phyloP scores from a whole-genome alignment of 108 stramenopile species.

The Bacterosira constricta region DNA sequence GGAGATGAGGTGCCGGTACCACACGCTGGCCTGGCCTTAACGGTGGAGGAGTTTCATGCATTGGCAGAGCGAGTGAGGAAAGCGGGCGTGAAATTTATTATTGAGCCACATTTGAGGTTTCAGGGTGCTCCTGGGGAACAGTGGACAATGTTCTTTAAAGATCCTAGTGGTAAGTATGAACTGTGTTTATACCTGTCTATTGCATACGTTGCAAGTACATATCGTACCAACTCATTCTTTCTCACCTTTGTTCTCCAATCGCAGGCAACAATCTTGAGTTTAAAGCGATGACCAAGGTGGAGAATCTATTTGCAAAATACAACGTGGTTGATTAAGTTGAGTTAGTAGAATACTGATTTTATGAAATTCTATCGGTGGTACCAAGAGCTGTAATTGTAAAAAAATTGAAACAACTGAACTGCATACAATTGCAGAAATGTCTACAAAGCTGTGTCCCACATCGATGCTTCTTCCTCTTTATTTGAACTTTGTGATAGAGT shows the following conservation, averaged over 20 bases:
- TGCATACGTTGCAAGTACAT: neutral
- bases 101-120: conserved; percentile 95
- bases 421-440: too few species aligned
- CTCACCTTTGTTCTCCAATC: conserved; percentile 61
- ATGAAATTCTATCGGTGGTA: too few species aligned
- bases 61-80: conserved; percentile 79
- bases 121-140: conserved; percentile 95
- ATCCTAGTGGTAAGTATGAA: conserved; percentile 10
- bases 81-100: conserved; percentile 84
- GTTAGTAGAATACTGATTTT: neutral
- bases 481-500: too few species aligned
- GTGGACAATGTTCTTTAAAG: conserved; percentile 97
- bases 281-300: conserved; percentile 95
- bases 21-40: conserved; percentile 93
- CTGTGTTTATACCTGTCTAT: neutral
- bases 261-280: conserved; percentile 98
- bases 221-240: conserved; percentile 42
- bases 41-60: conserved; percentile 86
- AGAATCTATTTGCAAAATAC: conserved; percentile 97
- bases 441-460: too few species aligned
- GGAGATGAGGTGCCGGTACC: conserved; percentile 99
- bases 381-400: too few species aligned
- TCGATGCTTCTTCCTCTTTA: too few species aligned
- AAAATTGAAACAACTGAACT: too few species aligned
- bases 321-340: conserved; percentile 64